Evolutionary conservation across 2,329 filamentous ascomycete genomes (phyloP).

Genomic region (Cladorrhinum sp.): DNA sequence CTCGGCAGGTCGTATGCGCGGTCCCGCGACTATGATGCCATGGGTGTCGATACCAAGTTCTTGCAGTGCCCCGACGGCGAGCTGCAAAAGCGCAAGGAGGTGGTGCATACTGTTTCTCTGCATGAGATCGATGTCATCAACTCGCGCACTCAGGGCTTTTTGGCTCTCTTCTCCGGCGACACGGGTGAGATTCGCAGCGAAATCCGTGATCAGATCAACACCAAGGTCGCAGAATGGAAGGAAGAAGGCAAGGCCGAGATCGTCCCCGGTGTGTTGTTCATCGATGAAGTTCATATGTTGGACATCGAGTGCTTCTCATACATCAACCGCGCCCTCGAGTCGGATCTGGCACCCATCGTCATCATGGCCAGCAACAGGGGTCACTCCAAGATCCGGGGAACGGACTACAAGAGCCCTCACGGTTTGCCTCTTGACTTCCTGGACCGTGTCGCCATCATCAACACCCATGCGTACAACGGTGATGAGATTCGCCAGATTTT

Average conservation of each 20-base stretch:
- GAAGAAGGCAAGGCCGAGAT: slow-evolving; percentile 99
- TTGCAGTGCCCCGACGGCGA: slow-evolving; percentile 97
- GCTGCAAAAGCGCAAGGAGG: slow-evolving; percentile 94
- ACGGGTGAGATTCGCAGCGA: slow-evolving; percentile 97
- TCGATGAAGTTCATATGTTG: slow-evolving; percentile 99
- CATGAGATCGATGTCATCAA: slow-evolving; percentile 99
- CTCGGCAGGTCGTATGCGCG: slow-evolving; percentile 91
- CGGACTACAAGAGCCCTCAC: slow-evolving; percentile 88
- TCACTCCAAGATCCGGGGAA: slow-evolving; percentile 86
- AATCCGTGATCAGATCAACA: slow-evolving; percentile 98
- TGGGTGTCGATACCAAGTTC: slow-evolving; percentile 98
- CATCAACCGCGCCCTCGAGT: slow-evolving; percentile 94
- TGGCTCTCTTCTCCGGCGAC: slow-evolving; percentile 95
- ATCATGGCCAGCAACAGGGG: slow-evolving; percentile 99
- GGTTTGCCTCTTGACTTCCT: slow-evolving; percentile 93
- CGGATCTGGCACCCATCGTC: slow-evolving; percentile 91
- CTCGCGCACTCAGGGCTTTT: slow-evolving; percentile 94
- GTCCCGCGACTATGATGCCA: slow-evolving; percentile 96
- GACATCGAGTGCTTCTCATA: slow-evolving; percentile 99
- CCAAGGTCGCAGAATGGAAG: slow-evolving; percentile 98
- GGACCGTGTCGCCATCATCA: slow-evolving; percentile 93
- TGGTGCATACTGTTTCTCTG: slow-evolving; percentile 92
- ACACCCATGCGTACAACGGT: slow-evolving; percentile 76
- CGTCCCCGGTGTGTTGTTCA: slow-evolving; percentile 93
- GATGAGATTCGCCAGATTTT: slow-evolving; percentile 93